A percentile compares a stretch with the other conserved stretches of the same genome.
These are phyloP conservation scores for Neurospora sp. DNA, from an alignment of 495 filamentous ascomycete genomes.

Conservation along the genomic window DNA sequence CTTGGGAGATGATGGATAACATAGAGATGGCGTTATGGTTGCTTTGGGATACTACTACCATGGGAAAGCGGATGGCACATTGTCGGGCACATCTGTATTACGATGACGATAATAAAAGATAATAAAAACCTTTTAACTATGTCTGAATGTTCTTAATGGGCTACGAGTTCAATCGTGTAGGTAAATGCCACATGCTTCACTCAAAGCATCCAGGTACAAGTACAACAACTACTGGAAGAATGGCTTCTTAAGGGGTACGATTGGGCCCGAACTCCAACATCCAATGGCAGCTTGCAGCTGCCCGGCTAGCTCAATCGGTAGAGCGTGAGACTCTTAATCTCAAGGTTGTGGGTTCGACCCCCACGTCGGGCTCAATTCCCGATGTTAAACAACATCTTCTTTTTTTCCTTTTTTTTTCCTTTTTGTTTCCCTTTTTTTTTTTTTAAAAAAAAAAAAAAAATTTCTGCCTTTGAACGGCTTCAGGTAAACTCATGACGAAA, in stretches of 20 bases:
- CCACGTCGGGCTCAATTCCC: not conserved
- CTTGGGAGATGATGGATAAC: not conserved
- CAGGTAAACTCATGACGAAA: not conserved
- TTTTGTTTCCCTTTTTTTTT: not conserved
- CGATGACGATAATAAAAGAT: not conserved
- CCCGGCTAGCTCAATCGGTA: constrained; percentile 71
- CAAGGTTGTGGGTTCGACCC: not conserved
- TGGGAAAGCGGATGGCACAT: not conserved
- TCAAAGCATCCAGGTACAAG: not conserved
- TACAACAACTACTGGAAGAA: too few relatives aligned
- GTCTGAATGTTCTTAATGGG: not conserved
- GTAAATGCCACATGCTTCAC: not conserved
- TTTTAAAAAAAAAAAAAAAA: too few relatives aligned
- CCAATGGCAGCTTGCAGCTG: constrained; percentile 2
- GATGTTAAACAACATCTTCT: not conserved
- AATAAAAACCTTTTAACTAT: not conserved
- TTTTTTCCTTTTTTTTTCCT: not conserved
- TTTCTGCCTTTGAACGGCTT: not conserved
- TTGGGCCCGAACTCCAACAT: not conserved
- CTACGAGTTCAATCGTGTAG: not conserved
- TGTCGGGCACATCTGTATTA: not conserved
- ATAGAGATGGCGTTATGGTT: not conserved
- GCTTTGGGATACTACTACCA: not conserved
- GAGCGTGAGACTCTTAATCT: constrained; percentile 69
- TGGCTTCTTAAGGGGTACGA: not conserved